Evolutionary conservation across 163 green algal species (phyloP).

Genomic region (Chlorella variabilis): DNA sequence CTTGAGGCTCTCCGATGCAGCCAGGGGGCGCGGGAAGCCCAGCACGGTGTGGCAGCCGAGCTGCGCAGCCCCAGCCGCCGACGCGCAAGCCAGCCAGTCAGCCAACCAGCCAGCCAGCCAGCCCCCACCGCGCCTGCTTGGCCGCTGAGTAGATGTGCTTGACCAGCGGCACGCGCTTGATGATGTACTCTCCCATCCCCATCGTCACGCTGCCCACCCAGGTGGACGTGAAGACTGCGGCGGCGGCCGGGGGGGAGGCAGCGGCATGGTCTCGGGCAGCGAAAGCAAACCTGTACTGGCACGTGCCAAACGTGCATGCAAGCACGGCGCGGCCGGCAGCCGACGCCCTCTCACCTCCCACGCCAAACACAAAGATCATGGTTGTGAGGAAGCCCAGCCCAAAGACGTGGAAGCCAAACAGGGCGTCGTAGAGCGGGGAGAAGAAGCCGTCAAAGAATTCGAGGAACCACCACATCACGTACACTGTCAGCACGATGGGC

Average conservation of each 20-base stretch:
- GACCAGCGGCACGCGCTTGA: conserved; percentile 91
- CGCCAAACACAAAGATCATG: conserved; percentile 56
- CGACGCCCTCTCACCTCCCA: conserved; percentile 24
- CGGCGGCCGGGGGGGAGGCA: background rate
- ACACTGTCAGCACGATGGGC: conserved; percentile 88
- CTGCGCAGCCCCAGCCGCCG: too few species aligned
- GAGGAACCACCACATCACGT: conserved; percentile 78
- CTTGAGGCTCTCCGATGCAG: too few species aligned
- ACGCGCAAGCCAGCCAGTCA: too few species aligned
- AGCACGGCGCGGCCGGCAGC: background rate
- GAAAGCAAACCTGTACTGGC: background rate
- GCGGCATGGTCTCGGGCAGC: background rate
- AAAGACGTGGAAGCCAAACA: conserved; percentile 93
- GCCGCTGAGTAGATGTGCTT: conserved; percentile 97
- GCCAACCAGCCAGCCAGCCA: too few species aligned
- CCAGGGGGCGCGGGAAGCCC: too few species aligned
- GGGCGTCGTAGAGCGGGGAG: conserved; percentile 46
- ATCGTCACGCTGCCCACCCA: conserved; percentile 88
- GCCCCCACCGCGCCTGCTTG: conserved; percentile 80
- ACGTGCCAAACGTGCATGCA: background rate
- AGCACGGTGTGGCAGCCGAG: too few species aligned
- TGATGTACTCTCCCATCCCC: conserved; percentile 90
- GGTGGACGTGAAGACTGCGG: conserved; percentile 79
- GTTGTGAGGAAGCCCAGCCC: conserved; percentile 64
- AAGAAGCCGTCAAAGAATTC: conserved; percentile 91